Evolutionary conservation across 2,329 filamentous ascomycete genomes (phyloP), one percentile per base, ranked within the genome.

Genomic region (Endothia cerciana): DNA sequence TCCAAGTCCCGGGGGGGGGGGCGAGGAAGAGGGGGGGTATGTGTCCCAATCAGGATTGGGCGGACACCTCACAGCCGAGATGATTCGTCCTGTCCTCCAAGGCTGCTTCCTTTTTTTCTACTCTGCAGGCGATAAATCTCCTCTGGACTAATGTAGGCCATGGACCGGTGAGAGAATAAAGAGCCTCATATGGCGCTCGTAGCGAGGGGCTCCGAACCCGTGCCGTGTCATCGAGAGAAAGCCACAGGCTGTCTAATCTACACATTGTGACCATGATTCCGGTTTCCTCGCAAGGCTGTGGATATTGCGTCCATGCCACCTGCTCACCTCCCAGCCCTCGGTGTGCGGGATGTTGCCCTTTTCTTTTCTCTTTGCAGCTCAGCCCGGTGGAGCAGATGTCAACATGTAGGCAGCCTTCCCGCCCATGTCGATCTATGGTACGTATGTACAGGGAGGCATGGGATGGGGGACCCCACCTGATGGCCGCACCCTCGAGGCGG

Each of bases 31-130:
- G 19, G 40, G 17, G 30, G 19, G n/a, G 33, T 17, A 19, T 0
- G n/a, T 25, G 33, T 55, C 60, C 60, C 36, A 62, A 62, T 62
- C 60, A 55, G 36, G 30, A 41, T 19, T 13, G 28, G n/a, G 36
- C 60, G 36, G 40, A 66, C 63, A 58, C 38, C 38, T 60, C 62
- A 64, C 45, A 38, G 36, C 51, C 55, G 62, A 59, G 53, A 43
- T 65, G 63, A 63, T 65, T 68, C 60, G 57, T 43, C 49, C 33
- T 28, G n/a, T 55, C 19, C 5, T 10, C n/a, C n/a, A 28, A 28
- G 45, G n/a, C 47, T 41, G 22, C n/a, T 53, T 40, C 19, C 7
- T 15, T 28, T 49, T 55, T 56, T 56, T 30, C 10, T 19, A 33
- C 19, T 4, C 30, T 53, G 55, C 55, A 63, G 22, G 57, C 40